Evolutionary conservation across 148 eudicot genomes (phyloP), one percentile per base, ranked within the genome.

Genomic region (Fagopyrum homotropicum): DNA sequence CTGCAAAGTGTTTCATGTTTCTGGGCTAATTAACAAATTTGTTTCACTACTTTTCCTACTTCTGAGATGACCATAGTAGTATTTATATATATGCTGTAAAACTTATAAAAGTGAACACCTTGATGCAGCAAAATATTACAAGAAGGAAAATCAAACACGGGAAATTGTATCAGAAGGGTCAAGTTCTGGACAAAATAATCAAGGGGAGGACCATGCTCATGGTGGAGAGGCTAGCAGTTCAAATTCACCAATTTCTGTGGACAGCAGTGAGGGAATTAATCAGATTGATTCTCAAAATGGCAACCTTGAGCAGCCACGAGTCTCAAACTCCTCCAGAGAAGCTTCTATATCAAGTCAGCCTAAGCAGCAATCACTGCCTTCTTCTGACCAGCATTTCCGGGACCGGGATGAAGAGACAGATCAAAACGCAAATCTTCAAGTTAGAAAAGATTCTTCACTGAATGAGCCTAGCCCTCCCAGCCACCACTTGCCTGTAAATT

Each of bases 121-220:
- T 19, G 19, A 45, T 86, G 77, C 91, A 91, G 97, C 92, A 66
- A 93, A 89, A 81, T 77, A 83, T 35, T 80, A 78, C 63, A 84
- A 46, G 80, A 75, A 52, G 17, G 61, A 76, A 12, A 43, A 68
- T 64, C 75, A 74, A 64, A 75, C 55, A 44, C 46, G 63, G n/a
- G 75, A 75, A 69, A 70, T 76, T 49, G 29, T 57, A 56, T 73
- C 63, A 10, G n/a, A 63, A 29, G n/a, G n/a, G 14, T 63, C 69
- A 9, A 29, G 43, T 4, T 30, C 69, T 63, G 45, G 10, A 29
- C 69, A 59, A 35, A 60, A 66, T 43, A 40, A 40, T 40, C 17
- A 40, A 12, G 71, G 15, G 71, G 46, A 66, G 71, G 6, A 40
- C 9, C 4, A 8, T 35, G 47, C 75, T 77, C 81, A 79, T 19